These are phyloP conservation scores for Amylocarpus encephaloides DNA, from an alignment of 2,329 filamentous ascomycete species.

Conservation along the genomic window DNA sequence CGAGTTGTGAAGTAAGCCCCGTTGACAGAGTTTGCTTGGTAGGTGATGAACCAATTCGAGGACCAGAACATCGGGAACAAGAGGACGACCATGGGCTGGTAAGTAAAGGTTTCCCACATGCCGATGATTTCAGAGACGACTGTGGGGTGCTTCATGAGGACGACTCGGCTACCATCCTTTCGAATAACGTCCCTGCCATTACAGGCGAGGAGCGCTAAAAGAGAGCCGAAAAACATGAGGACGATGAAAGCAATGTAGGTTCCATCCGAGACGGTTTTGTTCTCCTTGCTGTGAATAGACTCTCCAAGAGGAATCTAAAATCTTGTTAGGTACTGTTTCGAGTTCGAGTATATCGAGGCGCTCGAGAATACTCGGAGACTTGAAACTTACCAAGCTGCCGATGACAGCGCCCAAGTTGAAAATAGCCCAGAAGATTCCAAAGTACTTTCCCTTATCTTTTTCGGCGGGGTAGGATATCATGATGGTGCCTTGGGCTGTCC, in stretches of 20 bases:
- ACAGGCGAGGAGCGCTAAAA: conserved; percentile 62
- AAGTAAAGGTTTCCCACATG: conserved; percentile 64
- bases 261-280: conserved; percentile 56
- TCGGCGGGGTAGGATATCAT: conserved; percentile 89
- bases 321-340: not conserved
- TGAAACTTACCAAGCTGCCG: conserved; percentile 52
- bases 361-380: too few species aligned
- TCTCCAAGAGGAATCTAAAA: conserved; percentile 62
- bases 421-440: conserved; percentile 90
- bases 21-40: conserved; percentile 73
- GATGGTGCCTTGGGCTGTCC: conserved; percentile 77
- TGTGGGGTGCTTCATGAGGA: conserved; percentile 85
- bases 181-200: conserved; percentile 69
- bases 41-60: conserved; percentile 75
- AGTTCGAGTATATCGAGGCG: too few species aligned
- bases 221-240: conserved; percentile 68
- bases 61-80: conserved; percentile 79
- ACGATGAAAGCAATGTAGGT: conserved; percentile 87
- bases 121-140: conserved; percentile 75
- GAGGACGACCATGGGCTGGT: conserved; percentile 65
- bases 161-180: conserved; percentile 70
- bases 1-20: conserved; percentile 64
- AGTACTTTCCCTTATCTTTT: conserved; percentile 76
- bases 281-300: conserved; percentile 54
- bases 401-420: conserved; percentile 91